A percentile compares a stretch with the other conserved stretches of the same genome.
phyloP scores from a whole-genome alignment of 768 basidiomycete genomes.

The Daedaleopsis nitida region DNA sequence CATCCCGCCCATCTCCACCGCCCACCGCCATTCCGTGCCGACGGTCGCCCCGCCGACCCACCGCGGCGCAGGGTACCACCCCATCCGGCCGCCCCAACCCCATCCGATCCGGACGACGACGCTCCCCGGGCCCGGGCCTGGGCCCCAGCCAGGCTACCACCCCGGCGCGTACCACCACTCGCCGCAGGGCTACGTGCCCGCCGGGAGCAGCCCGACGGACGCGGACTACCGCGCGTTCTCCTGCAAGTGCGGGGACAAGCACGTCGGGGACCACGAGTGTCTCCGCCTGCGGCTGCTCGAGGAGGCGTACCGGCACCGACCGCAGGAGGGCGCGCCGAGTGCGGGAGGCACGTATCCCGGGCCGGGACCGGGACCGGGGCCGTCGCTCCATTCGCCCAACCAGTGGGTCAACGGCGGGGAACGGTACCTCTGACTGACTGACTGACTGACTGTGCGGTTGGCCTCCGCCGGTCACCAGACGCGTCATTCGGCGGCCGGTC shows the following conservation, averaged over 20 bases:
- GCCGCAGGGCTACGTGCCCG: not conserved
- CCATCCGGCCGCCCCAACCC: constrained; percentile 2
- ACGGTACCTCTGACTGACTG: not conserved
- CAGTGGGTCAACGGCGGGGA: constrained; percentile 10
- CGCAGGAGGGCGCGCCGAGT: not conserved
- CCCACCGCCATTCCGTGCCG: not conserved
- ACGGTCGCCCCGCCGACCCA: not conserved
- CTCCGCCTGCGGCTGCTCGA: constrained; percentile 18
- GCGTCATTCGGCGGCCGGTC: too few species aligned
- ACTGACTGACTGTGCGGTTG: too few species aligned
- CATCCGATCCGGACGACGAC: not conserved
- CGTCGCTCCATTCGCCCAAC: constrained; percentile 3
- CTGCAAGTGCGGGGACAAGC: constrained; percentile 12
- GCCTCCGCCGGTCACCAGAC: too few species aligned
- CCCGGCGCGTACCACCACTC: not conserved
- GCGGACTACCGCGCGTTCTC: constrained; percentile 11
- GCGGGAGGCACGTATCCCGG: not conserved
- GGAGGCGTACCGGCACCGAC: constrained; percentile 13
- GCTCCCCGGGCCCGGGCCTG: too few species aligned
- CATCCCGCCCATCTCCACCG: not conserved
- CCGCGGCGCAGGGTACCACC: not conserved
- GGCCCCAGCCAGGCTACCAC: not conserved
- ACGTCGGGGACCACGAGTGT: constrained; percentile 14
- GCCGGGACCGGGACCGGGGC: not conserved
- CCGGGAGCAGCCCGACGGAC: not conserved